phyloP scores from a whole-genome alignment of 2,329 filamentous ascomycete genomes.

The Curvularia hawaiiensis region DNA sequence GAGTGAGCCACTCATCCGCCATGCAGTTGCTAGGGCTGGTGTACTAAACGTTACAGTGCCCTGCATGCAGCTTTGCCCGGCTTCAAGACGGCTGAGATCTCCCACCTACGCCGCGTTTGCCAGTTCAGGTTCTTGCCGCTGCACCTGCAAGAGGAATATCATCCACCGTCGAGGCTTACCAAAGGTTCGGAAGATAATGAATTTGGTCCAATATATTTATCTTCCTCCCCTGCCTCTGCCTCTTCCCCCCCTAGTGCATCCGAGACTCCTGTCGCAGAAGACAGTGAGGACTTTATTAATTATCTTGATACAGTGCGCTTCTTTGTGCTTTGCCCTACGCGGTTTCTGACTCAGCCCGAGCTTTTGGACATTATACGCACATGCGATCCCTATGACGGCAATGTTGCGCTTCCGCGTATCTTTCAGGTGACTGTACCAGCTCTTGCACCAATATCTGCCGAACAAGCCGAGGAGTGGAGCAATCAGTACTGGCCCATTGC shows the following conservation, averaged over 20 bases:
- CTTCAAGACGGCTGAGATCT: slow-evolving; percentile 52
- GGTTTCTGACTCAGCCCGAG: slow-evolving; percentile 59
- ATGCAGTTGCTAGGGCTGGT: slow-evolving; percentile 14
- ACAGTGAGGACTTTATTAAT: slow-evolving; percentile 30
- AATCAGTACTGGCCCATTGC: slow-evolving; percentile 81
- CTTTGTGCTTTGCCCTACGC: slow-evolving; percentile 59
- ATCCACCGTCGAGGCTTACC: slow-evolving; percentile 38
- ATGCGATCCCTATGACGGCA: slow-evolving; percentile 47
- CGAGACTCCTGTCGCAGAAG: slow-evolving; percentile 9
- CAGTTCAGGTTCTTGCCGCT: slow-evolving; percentile 71
- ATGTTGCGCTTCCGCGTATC: slow-evolving; percentile 57
- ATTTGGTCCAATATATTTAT: slow-evolving; percentile 34
- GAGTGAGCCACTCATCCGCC: slow-evolving; percentile 59
- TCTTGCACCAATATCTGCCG: slow-evolving; percentile 74
- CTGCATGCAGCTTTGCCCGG: slow-evolving; percentile 53
- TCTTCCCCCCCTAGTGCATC: slow-evolving; percentile 8
- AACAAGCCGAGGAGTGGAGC: slow-evolving; percentile 77
- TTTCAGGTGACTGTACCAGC: slow-evolving; percentile 71
- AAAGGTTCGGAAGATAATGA: slow-evolving; percentile 42
- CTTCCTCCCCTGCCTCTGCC: slow-evolving; percentile 28
- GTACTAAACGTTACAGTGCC: slow-evolving; percentile 45
- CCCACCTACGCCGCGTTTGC: slow-evolving; percentile 74
- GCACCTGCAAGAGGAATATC: slow-evolving; percentile 56
- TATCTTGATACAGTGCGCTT: slow-evolving; percentile 49
- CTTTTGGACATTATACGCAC: slow-evolving; percentile 42